Base-by-base conservation (phyloP, 139 green algal genomes). In the Coelastrella sp. region DNA sequence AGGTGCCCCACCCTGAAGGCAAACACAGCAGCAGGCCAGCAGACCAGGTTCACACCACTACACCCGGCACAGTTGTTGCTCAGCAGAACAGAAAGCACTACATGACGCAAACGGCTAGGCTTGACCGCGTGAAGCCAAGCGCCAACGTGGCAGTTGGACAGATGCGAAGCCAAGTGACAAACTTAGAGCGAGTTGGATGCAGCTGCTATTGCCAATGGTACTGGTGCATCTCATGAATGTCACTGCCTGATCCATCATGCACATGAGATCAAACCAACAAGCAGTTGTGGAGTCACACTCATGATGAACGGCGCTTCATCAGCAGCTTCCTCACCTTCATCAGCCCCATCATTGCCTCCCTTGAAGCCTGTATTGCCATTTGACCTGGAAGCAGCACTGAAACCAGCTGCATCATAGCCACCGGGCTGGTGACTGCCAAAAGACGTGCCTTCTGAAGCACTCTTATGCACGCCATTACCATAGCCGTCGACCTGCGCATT, bases 341-440 rank as follows among this genome's bases (percentile, higher is more conserved):
- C 62, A 21, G 13, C 60, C 4, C 78, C 78, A 21, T 63, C 78
- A 76, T 85, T 64, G 81, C 86, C 86, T 9, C 85, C 85, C 19
- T 34, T 57, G 38, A 89, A 89, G 35, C 77, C 69, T 30, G 41
- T 79, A 9, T 27, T 64, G 57, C 79, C 41, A 43, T 53, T 50
- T 7, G 27, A 25, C 21, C 34, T 62, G 3, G 62, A n/a, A 53
- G 59, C 63, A 59, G 35, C 34, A 25, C 59, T 37, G 59, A 43
- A 68, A 63, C 79, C 34, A 17, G 63, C 60, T 32, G 40, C 62
- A 48, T 25, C 35, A 25, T 48, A 35, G 34, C 41, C 40, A 32
- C 48, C 48, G 21, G 32, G 21, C 3, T 77, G 40, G 41, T 64
- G 41, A n/a, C 62, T 57, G 41, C 59, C 59, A 34, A 75, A 77